Evolutionary conservation across 352 stramenopile species (phyloP), one percentile per base, ranked within the genome.

Genomic region (Globisporangium megalacanthum): DNA sequence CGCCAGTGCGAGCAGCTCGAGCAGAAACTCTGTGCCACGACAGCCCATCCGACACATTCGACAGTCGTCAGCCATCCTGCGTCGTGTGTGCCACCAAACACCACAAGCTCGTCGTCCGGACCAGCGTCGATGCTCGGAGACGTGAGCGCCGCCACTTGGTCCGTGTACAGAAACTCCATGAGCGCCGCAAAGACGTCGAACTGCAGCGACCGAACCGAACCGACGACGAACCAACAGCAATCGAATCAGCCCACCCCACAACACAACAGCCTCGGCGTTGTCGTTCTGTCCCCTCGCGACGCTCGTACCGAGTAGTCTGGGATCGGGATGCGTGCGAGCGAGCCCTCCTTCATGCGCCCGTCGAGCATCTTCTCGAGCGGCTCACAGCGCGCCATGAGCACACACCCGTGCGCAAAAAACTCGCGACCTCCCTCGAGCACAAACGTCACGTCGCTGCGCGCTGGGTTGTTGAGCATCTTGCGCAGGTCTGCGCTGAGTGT

Each of bases 301-400:
- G 41, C 6, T 75, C 70, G 19, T 56, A 92, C 83, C 48, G 79
- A 90, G 54, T 78, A 84, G 22, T 93, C 75, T 4, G 82, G 85
- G 14, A 94, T 83, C 4, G 73, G 55, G 17, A 95, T 95, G 60
- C 90, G 62, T 3, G 73, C 25, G 49, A 80, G 60, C 8, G 70
- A 82, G 0, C 71, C 77, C 41, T 97, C 89, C n/a, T 77, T 89
- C 69, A 94, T 97, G 47, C 77, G 73, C 0, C 87, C 87, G 41
- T 92, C 85, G n/a, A 97, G 70, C 89, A 97, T 96, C 61, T 89
- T 89, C 46, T 90, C 89, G 13, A 97, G 73, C 8, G 84, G 86
- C 55, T 97, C 89, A 58, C 89, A 97, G 2, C 89, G 75, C 59
- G 85, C 84, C 69, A 91, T 89, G 56, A 97, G 60, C 41, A 97